phyloP scores from a whole-genome alignment of 2,329 filamentous ascomycete species.

The Fusarium buxicola region DNA sequence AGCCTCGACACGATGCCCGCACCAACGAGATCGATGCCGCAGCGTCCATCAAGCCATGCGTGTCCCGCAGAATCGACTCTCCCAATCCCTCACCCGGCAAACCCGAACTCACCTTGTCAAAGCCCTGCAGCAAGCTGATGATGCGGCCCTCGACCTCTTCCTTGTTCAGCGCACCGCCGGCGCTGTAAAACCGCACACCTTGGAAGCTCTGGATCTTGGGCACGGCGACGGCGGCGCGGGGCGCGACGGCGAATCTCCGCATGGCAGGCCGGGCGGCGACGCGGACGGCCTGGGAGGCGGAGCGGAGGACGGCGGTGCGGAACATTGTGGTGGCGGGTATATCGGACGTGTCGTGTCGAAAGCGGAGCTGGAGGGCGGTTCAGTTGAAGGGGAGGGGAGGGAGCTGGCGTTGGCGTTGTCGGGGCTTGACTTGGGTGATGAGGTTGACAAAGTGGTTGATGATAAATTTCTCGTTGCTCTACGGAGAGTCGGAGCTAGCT shows the following conservation, averaged over 20 bases:
- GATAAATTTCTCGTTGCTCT: constrained; percentile 60
- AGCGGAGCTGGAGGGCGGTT: constrained; percentile 18
- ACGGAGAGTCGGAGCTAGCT: constrained; percentile 49
- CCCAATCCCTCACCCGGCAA: neutral
- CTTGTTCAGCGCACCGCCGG: constrained; percentile 80
- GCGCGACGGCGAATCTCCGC: constrained; percentile 70
- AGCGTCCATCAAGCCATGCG: neutral
- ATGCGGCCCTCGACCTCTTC: constrained; percentile 92
- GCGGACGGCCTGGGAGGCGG: constrained; percentile 72
- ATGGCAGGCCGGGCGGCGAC: constrained; percentile 61
- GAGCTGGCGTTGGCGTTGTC: constrained; percentile 21
- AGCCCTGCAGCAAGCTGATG: constrained; percentile 91
- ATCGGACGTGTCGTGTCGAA: constrained; percentile 5
- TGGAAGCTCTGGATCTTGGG: constrained; percentile 72
- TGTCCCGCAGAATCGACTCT: constrained; percentile 1
- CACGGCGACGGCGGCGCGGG: constrained; percentile 68
- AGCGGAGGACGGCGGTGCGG: constrained; percentile 85
- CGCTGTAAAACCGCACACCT: constrained; percentile 86
- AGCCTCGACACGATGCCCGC: neutral
- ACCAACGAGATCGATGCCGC: constrained; percentile 8
- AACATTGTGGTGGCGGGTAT: constrained; percentile 71
- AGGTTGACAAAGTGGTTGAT: constrained; percentile 46
- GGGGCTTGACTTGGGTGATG: too few species aligned
- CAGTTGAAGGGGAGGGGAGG: constrained; percentile 31
- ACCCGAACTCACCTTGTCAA: constrained; percentile 77